Percentiles rank a stretch among this genome's conserved stretches.
These are phyloP conservation scores for Diaporthe eres DNA, from an alignment of 2,329 filamentous ascomycete species.

Conservation along the genomic window DNA sequence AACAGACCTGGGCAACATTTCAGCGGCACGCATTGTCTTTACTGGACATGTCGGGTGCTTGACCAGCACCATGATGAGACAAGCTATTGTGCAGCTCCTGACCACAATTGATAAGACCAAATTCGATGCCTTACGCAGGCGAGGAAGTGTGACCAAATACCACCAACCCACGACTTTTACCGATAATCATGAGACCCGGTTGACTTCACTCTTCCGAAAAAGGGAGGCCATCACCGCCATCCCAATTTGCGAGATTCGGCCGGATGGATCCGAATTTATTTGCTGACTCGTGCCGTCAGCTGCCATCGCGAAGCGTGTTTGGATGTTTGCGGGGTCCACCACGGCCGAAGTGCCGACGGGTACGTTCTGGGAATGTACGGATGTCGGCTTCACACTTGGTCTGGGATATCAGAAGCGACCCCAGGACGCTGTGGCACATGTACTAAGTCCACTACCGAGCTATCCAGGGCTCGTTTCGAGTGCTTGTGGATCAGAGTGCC, in stretches of 20 bases:
- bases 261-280: background rate
- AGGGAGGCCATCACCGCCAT: conserved; percentile 10
- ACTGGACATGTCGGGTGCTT: background rate
- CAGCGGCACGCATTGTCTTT: background rate
- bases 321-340: background rate
- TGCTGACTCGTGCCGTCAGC: conserved; percentile 7
- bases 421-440: background rate
- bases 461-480: too few relatives aligned
- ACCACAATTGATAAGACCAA: background rate
- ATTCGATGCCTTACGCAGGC: background rate
- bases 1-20: background rate
- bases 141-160: too few relatives aligned
- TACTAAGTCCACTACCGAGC: background rate
- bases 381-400: background rate
- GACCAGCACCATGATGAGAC: background rate
- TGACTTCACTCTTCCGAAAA: background rate
- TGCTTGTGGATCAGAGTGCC: background rate
- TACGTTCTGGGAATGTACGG: background rate
- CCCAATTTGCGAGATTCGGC: conserved; percentile 4
- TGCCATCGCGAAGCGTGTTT: background rate
- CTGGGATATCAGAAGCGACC: background rate
- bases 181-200: background rate
- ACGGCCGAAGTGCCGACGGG: conserved; percentile 3
- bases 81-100: background rate
- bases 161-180: too few relatives aligned